Evolutionary conservation across 371 early-diverging fungal species (phyloP).

Genomic region (Syncephalastrum monosporum): DNA sequence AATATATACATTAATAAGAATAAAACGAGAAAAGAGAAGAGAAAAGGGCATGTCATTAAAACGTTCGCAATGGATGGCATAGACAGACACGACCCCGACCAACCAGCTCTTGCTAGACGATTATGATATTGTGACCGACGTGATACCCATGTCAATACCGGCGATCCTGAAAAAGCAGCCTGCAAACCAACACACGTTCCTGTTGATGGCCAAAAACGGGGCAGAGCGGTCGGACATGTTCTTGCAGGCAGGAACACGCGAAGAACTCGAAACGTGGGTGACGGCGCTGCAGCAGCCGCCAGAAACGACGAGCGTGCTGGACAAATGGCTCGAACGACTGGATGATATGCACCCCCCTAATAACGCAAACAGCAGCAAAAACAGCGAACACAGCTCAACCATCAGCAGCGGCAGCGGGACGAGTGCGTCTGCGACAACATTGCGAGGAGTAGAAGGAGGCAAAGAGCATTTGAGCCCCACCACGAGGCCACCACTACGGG

Average conservation of each 20-base stretch:
- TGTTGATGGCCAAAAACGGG: slow-evolving; percentile 33
- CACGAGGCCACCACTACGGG: slow-evolving; percentile 11
- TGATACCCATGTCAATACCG: slow-evolving; percentile 11
- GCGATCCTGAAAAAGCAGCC: slow-evolving; percentile 15
- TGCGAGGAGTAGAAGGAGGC: no score
- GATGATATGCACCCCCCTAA: slow-evolving; percentile 17
- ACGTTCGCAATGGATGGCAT: not conserved
- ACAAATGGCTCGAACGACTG: slow-evolving; percentile 42
- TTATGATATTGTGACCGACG: slow-evolving; percentile 26
- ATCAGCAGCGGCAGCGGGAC: not conserved
- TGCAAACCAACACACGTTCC: slow-evolving; percentile 23
- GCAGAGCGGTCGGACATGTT: slow-evolving; percentile 33
- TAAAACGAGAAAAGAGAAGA: slow-evolving; percentile 20
- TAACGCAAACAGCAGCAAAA: not conserved
- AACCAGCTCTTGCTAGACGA: slow-evolving; percentile 32
- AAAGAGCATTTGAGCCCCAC: no score
- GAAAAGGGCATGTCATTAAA: not conserved
- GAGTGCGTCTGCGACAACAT: no score
- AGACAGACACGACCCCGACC: slow-evolving; percentile 30
- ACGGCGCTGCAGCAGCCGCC: slow-evolving; percentile 18
- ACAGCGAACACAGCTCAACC: slow-evolving; percentile 1
- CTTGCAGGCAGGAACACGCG: slow-evolving; percentile 29
- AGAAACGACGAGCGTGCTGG: slow-evolving; percentile 35
- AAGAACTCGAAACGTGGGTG: slow-evolving; percentile 29
- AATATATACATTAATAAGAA: slow-evolving; percentile 12